Conservation (phyloP, 2,329 filamentous ascomycete genomes). For the Aspergillus aculeatinus region DNA sequence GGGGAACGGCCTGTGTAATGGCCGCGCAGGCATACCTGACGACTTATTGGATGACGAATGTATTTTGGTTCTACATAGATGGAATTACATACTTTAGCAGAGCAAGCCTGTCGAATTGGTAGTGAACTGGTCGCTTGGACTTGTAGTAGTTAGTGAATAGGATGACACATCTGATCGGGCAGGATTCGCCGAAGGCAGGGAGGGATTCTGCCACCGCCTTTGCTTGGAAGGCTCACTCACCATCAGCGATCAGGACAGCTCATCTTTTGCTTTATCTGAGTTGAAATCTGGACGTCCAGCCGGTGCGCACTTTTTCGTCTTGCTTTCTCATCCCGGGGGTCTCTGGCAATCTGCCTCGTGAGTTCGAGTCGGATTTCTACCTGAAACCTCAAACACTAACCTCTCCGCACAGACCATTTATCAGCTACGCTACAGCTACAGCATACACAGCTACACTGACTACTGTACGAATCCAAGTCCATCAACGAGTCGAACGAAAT, state of each 20-base stretch:
- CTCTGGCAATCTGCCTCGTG: background rate
- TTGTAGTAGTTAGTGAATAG: background rate
- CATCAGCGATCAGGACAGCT: constrained; percentile 25
- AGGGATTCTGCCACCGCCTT: constrained; percentile 27
- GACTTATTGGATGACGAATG: constrained; percentile 15
- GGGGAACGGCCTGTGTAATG: too few relatives aligned
- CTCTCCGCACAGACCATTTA: constrained; percentile 5
- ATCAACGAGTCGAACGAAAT: background rate
- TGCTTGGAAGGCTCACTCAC: background rate
- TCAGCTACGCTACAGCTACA: background rate
- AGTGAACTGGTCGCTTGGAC: too few relatives aligned
- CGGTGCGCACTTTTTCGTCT: too few relatives aligned
- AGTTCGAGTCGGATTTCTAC: background rate
- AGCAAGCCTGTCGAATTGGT: too few relatives aligned
- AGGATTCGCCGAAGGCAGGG: background rate
- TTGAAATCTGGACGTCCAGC: too few relatives aligned
- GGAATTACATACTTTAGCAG: background rate
- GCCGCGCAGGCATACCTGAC: background rate
- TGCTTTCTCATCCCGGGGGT: too few relatives aligned
- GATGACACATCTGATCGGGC: background rate
- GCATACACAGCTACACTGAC: background rate
- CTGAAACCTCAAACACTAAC: background rate
- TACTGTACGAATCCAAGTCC: background rate
- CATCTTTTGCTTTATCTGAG: background rate
- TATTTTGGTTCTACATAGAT: background rate